Evolutionary conservation across 1,284 basidiomycete species (phyloP).

Genomic region (Malassezia restricta): DNA sequence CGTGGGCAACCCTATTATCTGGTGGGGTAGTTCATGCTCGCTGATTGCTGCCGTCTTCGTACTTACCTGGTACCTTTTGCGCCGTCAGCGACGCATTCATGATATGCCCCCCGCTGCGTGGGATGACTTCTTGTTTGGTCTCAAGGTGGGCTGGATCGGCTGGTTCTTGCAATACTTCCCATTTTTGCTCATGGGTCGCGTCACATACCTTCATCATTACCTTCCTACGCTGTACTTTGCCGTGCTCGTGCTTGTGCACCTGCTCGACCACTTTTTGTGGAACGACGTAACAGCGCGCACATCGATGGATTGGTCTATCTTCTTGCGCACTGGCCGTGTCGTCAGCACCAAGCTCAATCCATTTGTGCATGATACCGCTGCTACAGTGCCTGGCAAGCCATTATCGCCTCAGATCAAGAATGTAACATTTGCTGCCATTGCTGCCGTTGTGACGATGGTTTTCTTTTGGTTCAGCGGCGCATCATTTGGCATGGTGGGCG

Average conservation of each 20-base stretch:
- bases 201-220: conserved; percentile 35
- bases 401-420: conserved; percentile 57
- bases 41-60: conserved; percentile 55
- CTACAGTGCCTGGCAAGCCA: conserved; percentile 14
- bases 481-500: conserved; percentile 77
- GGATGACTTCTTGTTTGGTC: conserved; percentile 86
- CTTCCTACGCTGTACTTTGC: conserved; percentile 90
- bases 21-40: conserved; percentile 70
- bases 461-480: conserved; percentile 91
- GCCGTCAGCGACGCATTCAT: conserved; percentile 73
- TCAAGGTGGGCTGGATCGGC: conserved; percentile 77
- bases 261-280: conserved; percentile 73
- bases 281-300: conserved; percentile 37
- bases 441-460: conserved; percentile 56
- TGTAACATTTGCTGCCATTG: conserved; percentile 58
- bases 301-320: conserved; percentile 4
- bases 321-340: conserved; percentile 5
- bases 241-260: conserved; percentile 75
- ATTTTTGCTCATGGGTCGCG: conserved; percentile 87
- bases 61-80: conserved; percentile 61
- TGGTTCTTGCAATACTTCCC: conserved; percentile 86
- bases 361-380: not conserved
- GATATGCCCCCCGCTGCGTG: conserved; percentile 81
- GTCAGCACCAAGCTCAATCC: conserved; percentile 4
- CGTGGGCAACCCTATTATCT: conserved; percentile 79